A percentile compares a stretch with the other conserved stretches of the same genome.
phyloP scores from a whole-genome alignment of 129 eudicot species.

The Tagetes patula region DNA sequence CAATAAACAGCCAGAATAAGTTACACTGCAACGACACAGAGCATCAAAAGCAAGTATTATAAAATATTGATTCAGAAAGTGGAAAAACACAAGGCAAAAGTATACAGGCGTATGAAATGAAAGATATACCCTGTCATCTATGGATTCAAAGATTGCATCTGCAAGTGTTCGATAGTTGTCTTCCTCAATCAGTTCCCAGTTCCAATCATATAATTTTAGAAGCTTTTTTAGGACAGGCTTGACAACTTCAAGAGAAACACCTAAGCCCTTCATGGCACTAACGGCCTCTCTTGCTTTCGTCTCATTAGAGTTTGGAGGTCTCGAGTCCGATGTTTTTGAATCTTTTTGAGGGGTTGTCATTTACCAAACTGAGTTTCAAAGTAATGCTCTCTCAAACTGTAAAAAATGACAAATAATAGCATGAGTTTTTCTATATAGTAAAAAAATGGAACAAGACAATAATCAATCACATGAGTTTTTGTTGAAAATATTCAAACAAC shows the following conservation, averaged over 20 bases:
- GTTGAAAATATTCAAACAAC: neutral
- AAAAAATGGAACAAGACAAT: neutral
- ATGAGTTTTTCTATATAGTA: neutral
- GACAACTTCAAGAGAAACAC: constrained; percentile 40
- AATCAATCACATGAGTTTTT: constrained; percentile 4
- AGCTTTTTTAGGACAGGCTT: constrained; percentile 63
- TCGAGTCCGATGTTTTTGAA: constrained; percentile 36
- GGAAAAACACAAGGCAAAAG: neutral
- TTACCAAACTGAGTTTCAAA: constrained; percentile 1
- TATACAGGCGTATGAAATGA: neutral
- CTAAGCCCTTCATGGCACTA: constrained; percentile 55
- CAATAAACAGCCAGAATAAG: neutral
- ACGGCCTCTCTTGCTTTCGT: constrained; percentile 43
- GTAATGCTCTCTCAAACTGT: constrained; percentile 19
- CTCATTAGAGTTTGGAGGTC: constrained; percentile 16
- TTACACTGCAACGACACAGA: neutral
- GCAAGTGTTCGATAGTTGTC: constrained; percentile 72
- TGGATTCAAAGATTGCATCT: constrained; percentile 65
- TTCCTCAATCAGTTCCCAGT: constrained; percentile 72
- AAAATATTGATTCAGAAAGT: neutral
- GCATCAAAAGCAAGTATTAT: neutral
- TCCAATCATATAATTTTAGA: constrained; percentile 37
- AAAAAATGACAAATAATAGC: constrained; percentile 8
- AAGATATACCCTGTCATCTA: constrained; percentile 52
- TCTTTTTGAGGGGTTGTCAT: constrained; percentile 43